Evolutionary conservation across 2,329 filamentous ascomycete species (phyloP), one percentile per base, ranked within the genome.

Genomic region (Cladosporium sp.): DNA sequence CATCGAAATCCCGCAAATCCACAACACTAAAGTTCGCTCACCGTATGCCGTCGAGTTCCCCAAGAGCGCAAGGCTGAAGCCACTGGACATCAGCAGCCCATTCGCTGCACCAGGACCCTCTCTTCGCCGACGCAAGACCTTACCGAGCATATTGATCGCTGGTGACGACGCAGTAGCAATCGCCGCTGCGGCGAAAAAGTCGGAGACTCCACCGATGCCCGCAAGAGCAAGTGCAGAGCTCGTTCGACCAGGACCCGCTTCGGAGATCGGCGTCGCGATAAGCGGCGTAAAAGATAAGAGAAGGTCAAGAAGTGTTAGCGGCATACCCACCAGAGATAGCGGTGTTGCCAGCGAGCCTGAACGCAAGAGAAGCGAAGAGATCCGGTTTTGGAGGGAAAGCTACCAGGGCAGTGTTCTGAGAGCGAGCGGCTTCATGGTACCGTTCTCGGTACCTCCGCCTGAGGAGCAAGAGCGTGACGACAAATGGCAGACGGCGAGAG

Each of bases 21-120:
- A 51, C 40, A 19, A 22, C 49, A 33, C 53, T 60, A 40, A 58
- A 51, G 5, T 49, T 31, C 60, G 58, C 34, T 68, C 67, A 3
- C 64, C 68, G 3, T 67, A 66, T 55, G 68, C 68, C 5, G 61
- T 69, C 6, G 61, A 68, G 18, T 70, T 70, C 50, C 68, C 68
- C 9, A 63, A 68, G 38, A 68, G 66, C 48, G 62, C 65, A 1
- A 57, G 59, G 16, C 56, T 70, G 40, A 69, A 70, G 57, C 68
- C 68, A 11, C 58, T 69, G 43, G 59, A 67, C 40, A 55, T 70
- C 7, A 62, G 58, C 32, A 66, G 64, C 49, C 66, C 68, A 10
- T 68, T 65, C 56, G 53, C 59, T 10, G 56, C 59, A 5, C 59
- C 59, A 31, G 56, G 61, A 9, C 58, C 54, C 43, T 55, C 57